A percentile compares a stretch with the other conserved stretches of the same genome.
Evolutionary conservation across 805 yeast species (phyloP).

Genomic region (Candida coquimbonensis): DNA sequence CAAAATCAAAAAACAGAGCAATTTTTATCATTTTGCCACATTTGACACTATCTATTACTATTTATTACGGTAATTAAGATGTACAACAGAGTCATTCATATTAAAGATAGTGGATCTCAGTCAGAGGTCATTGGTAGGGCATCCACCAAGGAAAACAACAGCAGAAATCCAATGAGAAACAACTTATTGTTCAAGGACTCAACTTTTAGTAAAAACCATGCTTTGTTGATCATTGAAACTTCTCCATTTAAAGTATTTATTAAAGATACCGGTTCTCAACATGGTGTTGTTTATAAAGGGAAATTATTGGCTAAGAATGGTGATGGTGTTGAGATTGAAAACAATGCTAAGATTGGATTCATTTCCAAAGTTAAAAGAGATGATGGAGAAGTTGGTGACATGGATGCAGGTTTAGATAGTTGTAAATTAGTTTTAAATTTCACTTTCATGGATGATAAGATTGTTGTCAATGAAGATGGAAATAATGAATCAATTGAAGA

Average conservation of each 20-base stretch:
- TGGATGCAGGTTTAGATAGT: background rate
- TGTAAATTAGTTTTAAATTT: background rate
- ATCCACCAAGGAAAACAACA: background rate
- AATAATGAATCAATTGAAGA: too few relatives aligned
- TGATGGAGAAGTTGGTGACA: background rate
- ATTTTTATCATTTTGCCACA: too few relatives aligned
- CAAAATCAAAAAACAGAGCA: too few relatives aligned
- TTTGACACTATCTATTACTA: too few relatives aligned
- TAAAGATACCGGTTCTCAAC: conserved; percentile 5
- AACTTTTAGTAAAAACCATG: conserved; percentile 8
- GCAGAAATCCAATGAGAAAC: background rate
- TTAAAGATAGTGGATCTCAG: background rate
- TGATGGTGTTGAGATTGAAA: background rate
- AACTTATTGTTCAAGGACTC: conserved; percentile 5
- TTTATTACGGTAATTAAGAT: background rate
- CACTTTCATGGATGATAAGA: too few relatives aligned
- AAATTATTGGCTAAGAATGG: background rate
- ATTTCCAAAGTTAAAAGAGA: background rate
- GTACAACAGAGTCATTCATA: background rate
- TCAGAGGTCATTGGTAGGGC: conserved; percentile 4
- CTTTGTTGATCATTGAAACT: background rate
- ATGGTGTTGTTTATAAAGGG: conserved; percentile 6
- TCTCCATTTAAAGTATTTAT: conserved; percentile 1
- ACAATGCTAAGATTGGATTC: conserved; percentile 1
- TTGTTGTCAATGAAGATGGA: too few relatives aligned